phyloP scores from a whole-genome alignment of 495 filamentous ascomycete species.

The Aspergillus incahuasiensis region DNA sequence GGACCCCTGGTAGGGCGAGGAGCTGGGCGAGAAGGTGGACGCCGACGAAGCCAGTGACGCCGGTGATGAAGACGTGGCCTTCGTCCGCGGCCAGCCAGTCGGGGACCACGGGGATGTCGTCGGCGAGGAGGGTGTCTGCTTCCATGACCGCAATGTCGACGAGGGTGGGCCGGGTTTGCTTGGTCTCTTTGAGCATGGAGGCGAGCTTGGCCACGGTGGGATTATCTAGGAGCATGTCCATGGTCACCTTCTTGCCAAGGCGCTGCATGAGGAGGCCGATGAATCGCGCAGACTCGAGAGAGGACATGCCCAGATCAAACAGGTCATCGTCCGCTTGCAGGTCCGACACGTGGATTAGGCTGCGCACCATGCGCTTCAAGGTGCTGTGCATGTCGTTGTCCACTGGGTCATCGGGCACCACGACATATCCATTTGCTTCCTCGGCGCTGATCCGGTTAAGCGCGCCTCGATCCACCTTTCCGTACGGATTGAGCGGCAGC shows the following conservation, averaged over 20 bases:
- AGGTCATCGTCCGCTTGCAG: neutral
- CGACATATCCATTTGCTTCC: no score
- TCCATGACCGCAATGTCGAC: no score
- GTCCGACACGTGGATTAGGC: no score
- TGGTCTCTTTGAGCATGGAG: neutral
- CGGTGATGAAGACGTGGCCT: conserved; percentile 12
- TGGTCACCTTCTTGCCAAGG: no score
- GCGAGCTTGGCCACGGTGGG: neutral
- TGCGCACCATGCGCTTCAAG: neutral
- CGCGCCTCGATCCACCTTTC: conserved; percentile 8
- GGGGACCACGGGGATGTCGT: neutral
- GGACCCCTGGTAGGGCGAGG: neutral
- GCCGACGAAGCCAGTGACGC: conserved; percentile 16
- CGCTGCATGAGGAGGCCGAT: no score
- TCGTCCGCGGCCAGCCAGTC: conserved; percentile 7
- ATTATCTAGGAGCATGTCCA: no score
- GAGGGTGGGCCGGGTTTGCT: no score
- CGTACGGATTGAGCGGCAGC: conserved; percentile 4
- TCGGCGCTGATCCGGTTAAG: neutral
- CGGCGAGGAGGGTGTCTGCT: no score
- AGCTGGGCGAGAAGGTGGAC: conserved; percentile 3
- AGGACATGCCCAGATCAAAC: neutral
- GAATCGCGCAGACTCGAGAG: no score
- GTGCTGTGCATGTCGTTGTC: neutral
- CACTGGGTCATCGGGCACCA: neutral